A percentile compares a stretch with the other conserved stretches of the same genome.
Conservation (phyloP, 1,284 basidiomycete species). For the Microbotryomycetes sp. region DNA sequence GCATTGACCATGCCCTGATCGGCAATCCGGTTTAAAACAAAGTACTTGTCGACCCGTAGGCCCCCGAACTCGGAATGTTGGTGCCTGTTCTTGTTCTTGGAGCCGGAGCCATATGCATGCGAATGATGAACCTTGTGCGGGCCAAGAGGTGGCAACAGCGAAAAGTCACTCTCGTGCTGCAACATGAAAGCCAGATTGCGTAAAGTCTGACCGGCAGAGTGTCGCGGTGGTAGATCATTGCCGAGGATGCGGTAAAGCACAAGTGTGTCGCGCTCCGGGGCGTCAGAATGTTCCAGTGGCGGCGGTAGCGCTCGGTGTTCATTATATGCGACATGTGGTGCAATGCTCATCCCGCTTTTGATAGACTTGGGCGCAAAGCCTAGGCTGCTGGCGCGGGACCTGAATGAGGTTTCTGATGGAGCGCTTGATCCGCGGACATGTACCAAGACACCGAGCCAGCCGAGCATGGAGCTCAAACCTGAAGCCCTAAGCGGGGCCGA, state of each 20-base stretch:
- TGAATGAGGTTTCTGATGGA: not conserved
- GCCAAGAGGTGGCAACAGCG: conserved; percentile 25
- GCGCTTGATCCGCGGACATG: not conserved
- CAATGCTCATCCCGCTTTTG: not conserved
- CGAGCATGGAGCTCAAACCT: not conserved
- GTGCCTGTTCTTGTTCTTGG: not conserved
- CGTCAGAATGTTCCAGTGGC: conserved; percentile 22
- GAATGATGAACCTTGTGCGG: conserved; percentile 25
- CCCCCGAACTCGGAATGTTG: conserved; percentile 24
- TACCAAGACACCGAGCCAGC: not conserved
- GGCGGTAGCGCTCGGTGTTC: conserved; percentile 26
- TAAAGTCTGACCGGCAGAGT: conserved; percentile 37
- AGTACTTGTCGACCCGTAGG: conserved; percentile 38
- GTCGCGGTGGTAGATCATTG: conserved; percentile 39
- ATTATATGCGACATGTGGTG: conserved; percentile 19
- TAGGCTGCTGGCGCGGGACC: not conserved
- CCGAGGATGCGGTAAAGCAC: conserved; percentile 39
- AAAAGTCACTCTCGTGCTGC: conserved; percentile 36
- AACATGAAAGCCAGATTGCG: conserved; percentile 39
- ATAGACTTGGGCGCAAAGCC: not conserved
- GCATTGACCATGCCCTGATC: conserved; percentile 32
- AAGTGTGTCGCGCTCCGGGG: conserved; percentile 36
- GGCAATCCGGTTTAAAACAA: conserved; percentile 37
- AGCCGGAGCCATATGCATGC: conserved; percentile 24
- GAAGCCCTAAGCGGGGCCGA: not conserved